Conservation (phyloP, 495 filamentous ascomycete species). For the Penicillium daleae region DNA sequence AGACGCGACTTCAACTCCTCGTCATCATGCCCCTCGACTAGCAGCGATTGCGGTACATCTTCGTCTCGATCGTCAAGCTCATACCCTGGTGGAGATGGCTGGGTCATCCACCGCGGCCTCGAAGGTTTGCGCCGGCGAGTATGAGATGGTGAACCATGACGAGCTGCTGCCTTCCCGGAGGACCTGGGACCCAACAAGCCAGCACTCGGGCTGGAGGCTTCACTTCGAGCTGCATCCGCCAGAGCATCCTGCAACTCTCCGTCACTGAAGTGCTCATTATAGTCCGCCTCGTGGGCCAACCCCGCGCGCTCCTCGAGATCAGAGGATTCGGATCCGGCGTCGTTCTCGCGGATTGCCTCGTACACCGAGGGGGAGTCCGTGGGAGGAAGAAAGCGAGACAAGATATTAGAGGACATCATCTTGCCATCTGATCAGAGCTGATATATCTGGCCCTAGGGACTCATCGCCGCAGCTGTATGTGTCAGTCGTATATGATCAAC, state of each 20-base stretch:
- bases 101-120: constrained; percentile 41
- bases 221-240: constrained; percentile 64
- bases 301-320: constrained; percentile 72
- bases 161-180: constrained; percentile 18
- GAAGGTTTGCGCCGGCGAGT: constrained; percentile 37
- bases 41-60: constrained; percentile 86
- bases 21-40: constrained; percentile 67
- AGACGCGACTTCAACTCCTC: constrained; percentile 41
- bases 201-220: constrained; percentile 60
- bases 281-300: constrained; percentile 68
- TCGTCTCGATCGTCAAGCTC: constrained; percentile 81
- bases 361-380: constrained; percentile 70
- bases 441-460: constrained; percentile 6
- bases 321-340: constrained; percentile 58
- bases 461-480: constrained; percentile 25
- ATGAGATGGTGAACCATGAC: constrained; percentile 21
- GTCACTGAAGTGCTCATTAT: constrained; percentile 67
- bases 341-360: constrained; percentile 66
- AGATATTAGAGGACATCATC: constrained; percentile 78
- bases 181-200: constrained; percentile 35
- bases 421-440: constrained; percentile 22
- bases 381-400: constrained; percentile 73
- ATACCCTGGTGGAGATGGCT: constrained; percentile 30
- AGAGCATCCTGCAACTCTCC: constrained; percentile 71
- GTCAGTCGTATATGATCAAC: not conserved